These are phyloP conservation scores for Thinopyrum elongatum DNA, from an alignment of 176 grass and related monocot genomes.

Conservation along the genomic window DNA sequence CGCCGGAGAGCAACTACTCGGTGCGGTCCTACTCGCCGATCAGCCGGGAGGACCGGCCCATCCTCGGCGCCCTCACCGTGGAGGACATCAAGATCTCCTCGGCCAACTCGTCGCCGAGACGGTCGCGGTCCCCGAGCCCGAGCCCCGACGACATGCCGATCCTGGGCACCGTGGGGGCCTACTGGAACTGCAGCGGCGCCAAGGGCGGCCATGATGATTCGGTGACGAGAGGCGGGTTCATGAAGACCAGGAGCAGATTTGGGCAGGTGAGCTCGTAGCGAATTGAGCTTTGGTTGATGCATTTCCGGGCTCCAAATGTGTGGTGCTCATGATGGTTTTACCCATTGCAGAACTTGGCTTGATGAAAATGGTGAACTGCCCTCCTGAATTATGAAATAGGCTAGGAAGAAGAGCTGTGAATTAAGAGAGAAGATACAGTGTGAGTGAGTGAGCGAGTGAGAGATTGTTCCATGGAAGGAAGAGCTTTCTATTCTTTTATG, in stretches of 20 bases:
- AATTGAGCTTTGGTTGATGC: not conserved
- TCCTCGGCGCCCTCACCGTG: constrained; percentile 83
- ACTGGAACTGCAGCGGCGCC: constrained; percentile 53
- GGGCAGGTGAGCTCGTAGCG: constrained; percentile 29
- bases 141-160: constrained; percentile 83
- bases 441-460: not conserved
- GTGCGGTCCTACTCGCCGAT: constrained; percentile 46
- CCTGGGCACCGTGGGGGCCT: constrained; percentile 80
- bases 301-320: not conserved
- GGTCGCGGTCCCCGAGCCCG: constrained; percentile 70
- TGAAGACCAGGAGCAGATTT: constrained; percentile 58
- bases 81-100: constrained; percentile 86
- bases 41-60: constrained; percentile 77
- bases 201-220: constrained; percentile 28
- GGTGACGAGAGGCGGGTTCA: constrained; percentile 38
- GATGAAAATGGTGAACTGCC: constrained; percentile 18
- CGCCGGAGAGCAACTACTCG: constrained; percentile 45
- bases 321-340: not conserved
- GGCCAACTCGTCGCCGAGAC: constrained; percentile 64
- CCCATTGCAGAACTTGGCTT: constrained; percentile 18
- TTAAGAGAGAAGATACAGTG: constrained; percentile 14
- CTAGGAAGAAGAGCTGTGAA: not conserved
- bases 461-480: not conserved
- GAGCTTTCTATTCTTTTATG: constrained; percentile 34
- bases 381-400: not conserved